These are phyloP conservation scores for Ceratocystis ficicola DNA, from an alignment of 2,329 filamentous ascomycete species.

Conservation along the genomic window DNA sequence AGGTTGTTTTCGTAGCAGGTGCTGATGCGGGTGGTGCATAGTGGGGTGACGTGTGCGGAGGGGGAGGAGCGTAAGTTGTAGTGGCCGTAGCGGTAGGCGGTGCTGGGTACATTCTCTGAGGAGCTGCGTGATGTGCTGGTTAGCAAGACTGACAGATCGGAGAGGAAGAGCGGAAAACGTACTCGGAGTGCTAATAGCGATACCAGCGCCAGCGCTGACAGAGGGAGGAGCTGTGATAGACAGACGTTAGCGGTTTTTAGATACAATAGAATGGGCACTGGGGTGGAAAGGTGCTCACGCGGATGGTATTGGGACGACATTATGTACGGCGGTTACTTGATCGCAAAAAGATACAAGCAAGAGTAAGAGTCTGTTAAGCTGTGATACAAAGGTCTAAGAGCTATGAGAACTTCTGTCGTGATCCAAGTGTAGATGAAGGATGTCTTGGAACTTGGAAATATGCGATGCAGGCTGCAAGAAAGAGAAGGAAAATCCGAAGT, in stretches of 20 bases:
- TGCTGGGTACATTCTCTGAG: slow-evolving; percentile 25
- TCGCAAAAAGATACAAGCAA: background rate
- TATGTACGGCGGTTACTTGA: background rate
- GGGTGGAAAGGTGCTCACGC: slow-evolving; percentile 30
- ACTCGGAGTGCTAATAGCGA: slow-evolving; percentile 17
- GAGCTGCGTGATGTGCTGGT: background rate
- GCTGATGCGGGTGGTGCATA: slow-evolving; percentile 32
- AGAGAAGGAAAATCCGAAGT: background rate
- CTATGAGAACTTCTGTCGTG: too few species aligned
- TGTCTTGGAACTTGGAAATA: background rate
- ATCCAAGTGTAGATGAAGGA: background rate
- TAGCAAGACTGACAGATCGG: background rate
- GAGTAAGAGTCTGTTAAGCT: background rate
- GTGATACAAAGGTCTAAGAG: background rate
- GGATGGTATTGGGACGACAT: slow-evolving; percentile 32
- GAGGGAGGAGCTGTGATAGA: slow-evolving; percentile 33
- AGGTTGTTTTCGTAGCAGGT: slow-evolving; percentile 36
- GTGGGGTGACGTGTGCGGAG: slow-evolving; percentile 22
- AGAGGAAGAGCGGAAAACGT: background rate
- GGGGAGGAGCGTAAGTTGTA: slow-evolving; percentile 21
- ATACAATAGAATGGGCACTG: background rate
- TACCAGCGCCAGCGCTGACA: slow-evolving; percentile 26
- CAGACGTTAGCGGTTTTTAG: slow-evolving; percentile 24
- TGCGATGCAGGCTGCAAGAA: background rate
- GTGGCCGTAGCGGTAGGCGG: slow-evolving; percentile 4